Conservation (phyloP, 2,329 filamentous ascomycete genomes). For the Celoporthe dispersa region DNA sequence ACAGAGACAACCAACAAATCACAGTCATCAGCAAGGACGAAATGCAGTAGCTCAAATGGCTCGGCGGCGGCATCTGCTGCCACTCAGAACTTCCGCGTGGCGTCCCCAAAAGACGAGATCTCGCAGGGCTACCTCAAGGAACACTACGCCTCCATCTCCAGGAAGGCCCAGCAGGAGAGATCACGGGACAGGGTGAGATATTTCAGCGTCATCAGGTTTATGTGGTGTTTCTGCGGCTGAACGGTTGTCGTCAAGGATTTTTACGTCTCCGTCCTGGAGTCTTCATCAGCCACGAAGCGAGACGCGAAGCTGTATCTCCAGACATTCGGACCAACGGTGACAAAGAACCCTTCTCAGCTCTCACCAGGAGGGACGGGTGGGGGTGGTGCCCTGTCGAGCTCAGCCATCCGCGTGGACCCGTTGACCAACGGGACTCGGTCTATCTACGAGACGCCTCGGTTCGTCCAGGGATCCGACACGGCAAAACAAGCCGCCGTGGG, state of each 20-base stretch:
- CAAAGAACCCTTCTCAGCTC: conserved; percentile 38
- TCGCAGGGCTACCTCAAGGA: conserved; percentile 36
- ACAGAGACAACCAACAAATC: background rate
- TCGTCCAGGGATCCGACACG: conserved; percentile 40
- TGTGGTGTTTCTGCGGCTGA: conserved; percentile 20
- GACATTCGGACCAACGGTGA: conserved; percentile 66
- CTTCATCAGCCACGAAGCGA: conserved; percentile 89
- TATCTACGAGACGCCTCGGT: conserved; percentile 40
- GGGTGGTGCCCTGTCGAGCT: conserved; percentile 36
- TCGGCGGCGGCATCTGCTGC: conserved; percentile 33
- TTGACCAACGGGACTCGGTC: conserved; percentile 36
- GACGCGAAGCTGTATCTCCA: conserved; percentile 92
- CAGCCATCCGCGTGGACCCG: conserved; percentile 24
- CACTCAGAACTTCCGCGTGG: conserved; percentile 31
- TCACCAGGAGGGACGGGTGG: conserved; percentile 34
- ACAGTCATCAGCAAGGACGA: conserved; percentile 20
- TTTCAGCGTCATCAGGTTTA: background rate
- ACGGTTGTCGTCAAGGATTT: conserved; percentile 64
- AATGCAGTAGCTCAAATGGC: conserved; percentile 22
- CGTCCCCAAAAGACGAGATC: conserved; percentile 36
- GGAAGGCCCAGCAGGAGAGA: conserved; percentile 52
- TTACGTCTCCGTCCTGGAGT: conserved; percentile 82
- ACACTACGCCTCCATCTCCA: conserved; percentile 46
- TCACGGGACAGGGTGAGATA: conserved; percentile 51
- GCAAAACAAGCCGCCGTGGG: conserved; percentile 38